These are phyloP conservation scores for Aureobasidium sp. DNA, from an alignment of 2,329 filamentous ascomycete species.

Conservation along the genomic window DNA sequence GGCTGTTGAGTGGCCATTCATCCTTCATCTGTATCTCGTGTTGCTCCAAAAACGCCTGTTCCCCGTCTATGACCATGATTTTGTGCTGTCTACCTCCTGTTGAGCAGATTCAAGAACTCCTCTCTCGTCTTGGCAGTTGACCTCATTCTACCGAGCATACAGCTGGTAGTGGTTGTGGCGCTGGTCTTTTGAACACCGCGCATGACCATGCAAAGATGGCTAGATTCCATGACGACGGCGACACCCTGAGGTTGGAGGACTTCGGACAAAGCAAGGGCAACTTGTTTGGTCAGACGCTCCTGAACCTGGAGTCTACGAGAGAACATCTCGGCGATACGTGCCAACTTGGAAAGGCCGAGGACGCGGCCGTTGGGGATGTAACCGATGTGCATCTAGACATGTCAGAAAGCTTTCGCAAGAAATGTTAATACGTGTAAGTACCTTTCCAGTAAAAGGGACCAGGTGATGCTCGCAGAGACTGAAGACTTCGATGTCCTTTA, in stretches of 20 bases:
- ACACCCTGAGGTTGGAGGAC: constrained; percentile 90
- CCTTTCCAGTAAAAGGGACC: constrained; percentile 93
- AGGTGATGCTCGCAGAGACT: constrained; percentile 95
- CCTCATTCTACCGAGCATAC: constrained; percentile 94
- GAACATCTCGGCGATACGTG: constrained; percentile 96
- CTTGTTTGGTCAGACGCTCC: constrained; percentile 91
- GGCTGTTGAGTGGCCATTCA: constrained; percentile 17
- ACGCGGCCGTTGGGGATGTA: constrained; percentile 91
- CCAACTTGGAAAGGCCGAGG: constrained; percentile 91
- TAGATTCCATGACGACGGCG: constrained; percentile 94
- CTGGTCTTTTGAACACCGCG: constrained; percentile 90
- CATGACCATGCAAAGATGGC: constrained; percentile 98
- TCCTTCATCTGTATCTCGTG: constrained; percentile 12
- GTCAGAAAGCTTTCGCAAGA: constrained; percentile 15
- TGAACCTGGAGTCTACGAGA: constrained; percentile 88
- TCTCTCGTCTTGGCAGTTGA: constrained; percentile 88
- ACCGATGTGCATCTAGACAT: constrained; percentile 84
- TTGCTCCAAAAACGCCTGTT: constrained; percentile 16
- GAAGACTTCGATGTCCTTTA: constrained; percentile 95
- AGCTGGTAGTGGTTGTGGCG: constrained; percentile 86
- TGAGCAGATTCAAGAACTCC: constrained; percentile 76
- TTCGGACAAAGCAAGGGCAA: constrained; percentile 88
- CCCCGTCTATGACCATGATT: constrained; percentile 3
- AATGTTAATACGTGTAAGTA: constrained; percentile 32
- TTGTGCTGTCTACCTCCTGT: constrained; percentile 20